Evolutionary conservation across 345 rosid species (phyloP).

Genomic region (Excoecaria agallocha): DNA sequence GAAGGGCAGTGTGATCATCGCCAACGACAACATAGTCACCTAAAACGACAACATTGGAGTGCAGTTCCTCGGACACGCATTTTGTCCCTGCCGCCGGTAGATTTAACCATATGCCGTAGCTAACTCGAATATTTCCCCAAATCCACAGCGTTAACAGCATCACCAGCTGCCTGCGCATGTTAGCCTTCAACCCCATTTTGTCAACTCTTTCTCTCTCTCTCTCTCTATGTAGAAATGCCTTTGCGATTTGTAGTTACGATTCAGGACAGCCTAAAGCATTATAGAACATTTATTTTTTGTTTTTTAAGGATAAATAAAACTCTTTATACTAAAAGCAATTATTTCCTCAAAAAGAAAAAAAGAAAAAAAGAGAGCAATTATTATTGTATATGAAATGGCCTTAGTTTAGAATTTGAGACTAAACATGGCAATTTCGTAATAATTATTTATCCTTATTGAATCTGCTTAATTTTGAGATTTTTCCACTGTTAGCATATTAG

Average conservation of each 20-base stretch:
- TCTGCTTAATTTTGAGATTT: too few species aligned
- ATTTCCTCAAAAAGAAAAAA: neutral
- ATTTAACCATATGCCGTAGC: constrained; percentile 68
- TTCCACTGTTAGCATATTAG: too few species aligned
- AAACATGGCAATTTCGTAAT: too few species aligned
- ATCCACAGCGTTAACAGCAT: constrained; percentile 11
- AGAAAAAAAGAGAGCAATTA: too few species aligned
- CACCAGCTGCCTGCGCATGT: constrained; percentile 14
- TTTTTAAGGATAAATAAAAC: neutral
- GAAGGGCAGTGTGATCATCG: constrained; percentile 42
- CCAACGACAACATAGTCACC: constrained; percentile 75
- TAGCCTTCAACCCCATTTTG: constrained; percentile 4
- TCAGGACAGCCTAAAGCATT: neutral
- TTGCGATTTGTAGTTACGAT: neutral
- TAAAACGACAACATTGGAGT: constrained; percentile 73
- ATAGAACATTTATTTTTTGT: neutral
- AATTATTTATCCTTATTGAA: too few species aligned
- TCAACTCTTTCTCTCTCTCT: neutral
- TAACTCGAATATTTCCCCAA: constrained; percentile 21
- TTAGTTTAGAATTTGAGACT: too few species aligned
- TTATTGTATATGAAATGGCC: too few species aligned
- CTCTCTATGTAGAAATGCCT: neutral
- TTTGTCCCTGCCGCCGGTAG: constrained; percentile 67
- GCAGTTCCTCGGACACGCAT: constrained; percentile 94
- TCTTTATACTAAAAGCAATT: too few species aligned